A percentile compares a stretch with the other conserved stretches of the same genome.
These are phyloP conservation scores for Oryza australiensis DNA, from an alignment of 176 grass and related monocot genomes.

Conservation along the genomic window DNA sequence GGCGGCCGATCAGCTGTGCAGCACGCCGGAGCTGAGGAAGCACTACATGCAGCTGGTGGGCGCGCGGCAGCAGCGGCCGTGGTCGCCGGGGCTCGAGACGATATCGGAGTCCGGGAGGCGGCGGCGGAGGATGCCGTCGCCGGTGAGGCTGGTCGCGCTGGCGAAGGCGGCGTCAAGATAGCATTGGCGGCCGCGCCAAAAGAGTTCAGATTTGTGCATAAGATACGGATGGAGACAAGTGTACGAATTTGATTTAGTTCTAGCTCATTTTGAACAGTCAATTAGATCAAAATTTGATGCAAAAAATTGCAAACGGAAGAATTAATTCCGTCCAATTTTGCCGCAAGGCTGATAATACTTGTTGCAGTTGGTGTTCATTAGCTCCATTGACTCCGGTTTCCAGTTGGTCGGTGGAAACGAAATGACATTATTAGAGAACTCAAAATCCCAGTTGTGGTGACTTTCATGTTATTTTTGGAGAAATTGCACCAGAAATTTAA, in stretches of 20 bases:
- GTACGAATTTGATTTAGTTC: constrained; percentile 15
- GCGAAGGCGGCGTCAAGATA: constrained; percentile 38
- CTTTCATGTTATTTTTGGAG: too few species aligned
- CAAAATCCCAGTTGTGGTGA: too few species aligned
- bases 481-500: background rate
- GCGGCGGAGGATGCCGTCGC: constrained; percentile 44
- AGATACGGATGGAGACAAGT: background rate
- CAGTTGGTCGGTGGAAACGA: background rate
- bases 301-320: background rate
- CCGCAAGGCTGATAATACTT: background rate
- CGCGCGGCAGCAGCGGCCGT: constrained; percentile 50
- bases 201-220: constrained; percentile 2
- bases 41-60: constrained; percentile 84
- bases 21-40: constrained; percentile 83
- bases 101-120: constrained; percentile 60
- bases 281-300: background rate
- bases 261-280: background rate
- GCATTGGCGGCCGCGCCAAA: background rate
- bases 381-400: background rate
- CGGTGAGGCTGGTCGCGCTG: constrained; percentile 33
- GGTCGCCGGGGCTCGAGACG: constrained; percentile 85
- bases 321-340: background rate
- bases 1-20: constrained; percentile 48
- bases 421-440: background rate
- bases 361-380: background rate